phyloP scores from a whole-genome alignment of 1,284 basidiomycete species.

The Trametes hirsuta region DNA sequence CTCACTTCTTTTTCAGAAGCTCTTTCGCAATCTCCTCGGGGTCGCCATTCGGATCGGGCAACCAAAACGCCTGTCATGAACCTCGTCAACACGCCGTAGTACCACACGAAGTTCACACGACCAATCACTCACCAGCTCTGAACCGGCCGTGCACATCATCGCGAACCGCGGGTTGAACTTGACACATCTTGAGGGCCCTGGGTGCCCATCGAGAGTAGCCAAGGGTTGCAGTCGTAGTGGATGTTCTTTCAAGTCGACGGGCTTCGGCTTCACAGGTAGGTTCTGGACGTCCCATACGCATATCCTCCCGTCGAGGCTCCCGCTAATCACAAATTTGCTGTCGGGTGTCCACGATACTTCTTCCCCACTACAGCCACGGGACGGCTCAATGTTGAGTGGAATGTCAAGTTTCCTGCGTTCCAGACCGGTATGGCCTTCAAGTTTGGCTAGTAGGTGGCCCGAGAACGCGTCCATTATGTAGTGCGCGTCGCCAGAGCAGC shows the following conservation, averaged over 20 bases:
- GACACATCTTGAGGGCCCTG: slow-evolving; percentile 82
- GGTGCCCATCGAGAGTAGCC: slow-evolving; percentile 71
- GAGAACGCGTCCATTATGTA: slow-evolving; percentile 92
- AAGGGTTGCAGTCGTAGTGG: slow-evolving; percentile 61
- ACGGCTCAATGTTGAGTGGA: slow-evolving; percentile 66
- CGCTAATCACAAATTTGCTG: slow-evolving; percentile 83
- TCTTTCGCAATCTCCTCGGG: slow-evolving; percentile 55
- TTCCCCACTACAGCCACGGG: slow-evolving; percentile 82
- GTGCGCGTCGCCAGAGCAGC: slow-evolving; percentile 91
- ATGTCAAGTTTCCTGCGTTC: slow-evolving; percentile 65
- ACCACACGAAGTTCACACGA: neutral
- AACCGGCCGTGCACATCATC: slow-evolving; percentile 89
- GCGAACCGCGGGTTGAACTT: slow-evolving; percentile 85
- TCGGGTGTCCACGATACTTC: slow-evolving; percentile 94
- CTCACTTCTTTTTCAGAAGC: slow-evolving; percentile 42
- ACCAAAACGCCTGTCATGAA: slow-evolving; percentile 73
- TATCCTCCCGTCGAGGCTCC: slow-evolving; percentile 82
- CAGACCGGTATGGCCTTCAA: slow-evolving; percentile 82
- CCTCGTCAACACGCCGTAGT: neutral
- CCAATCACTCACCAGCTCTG: slow-evolving; percentile 71
- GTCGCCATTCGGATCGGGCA: slow-evolving; percentile 66
- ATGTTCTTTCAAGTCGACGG: slow-evolving; percentile 54
- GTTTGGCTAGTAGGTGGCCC: slow-evolving; percentile 78
- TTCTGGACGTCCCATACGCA: slow-evolving; percentile 80
- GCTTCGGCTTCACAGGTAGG: slow-evolving; percentile 51